Evolutionary conservation across 148 eudicot genomes (phyloP).

Genomic region (Dianthus caryophyllus): DNA sequence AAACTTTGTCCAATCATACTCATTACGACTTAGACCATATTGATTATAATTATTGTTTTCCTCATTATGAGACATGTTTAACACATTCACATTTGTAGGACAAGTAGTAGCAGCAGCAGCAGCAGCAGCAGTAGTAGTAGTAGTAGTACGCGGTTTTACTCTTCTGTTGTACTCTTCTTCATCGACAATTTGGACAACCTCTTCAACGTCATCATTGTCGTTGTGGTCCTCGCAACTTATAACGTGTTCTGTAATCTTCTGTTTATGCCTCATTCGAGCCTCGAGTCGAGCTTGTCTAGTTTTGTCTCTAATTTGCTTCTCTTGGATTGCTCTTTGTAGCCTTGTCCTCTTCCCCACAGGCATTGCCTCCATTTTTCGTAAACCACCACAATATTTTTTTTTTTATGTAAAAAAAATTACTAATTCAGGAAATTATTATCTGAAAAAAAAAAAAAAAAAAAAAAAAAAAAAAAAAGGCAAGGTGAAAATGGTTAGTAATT

Average conservation of each 20-base stretch:
- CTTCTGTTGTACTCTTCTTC: conserved; percentile 7
- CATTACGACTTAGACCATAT: not conserved
- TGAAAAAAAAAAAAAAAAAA: not conserved
- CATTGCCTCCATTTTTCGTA: conserved; percentile 9
- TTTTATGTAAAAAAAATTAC: not conserved
- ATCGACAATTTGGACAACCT: conserved; percentile 6
- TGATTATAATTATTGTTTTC: not conserved
- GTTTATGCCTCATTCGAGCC: conserved; percentile 13
- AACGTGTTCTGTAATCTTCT: not conserved
- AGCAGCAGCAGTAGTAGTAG: too few species aligned
- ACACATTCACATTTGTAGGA: not conserved
- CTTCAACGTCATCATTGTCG: conserved; percentile 4
- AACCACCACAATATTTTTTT: not conserved
- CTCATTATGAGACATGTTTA: not conserved
- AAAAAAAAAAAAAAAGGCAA: not conserved
- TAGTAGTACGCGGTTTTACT: too few species aligned
- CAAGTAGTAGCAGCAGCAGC: not conserved
- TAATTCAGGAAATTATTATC: too few species aligned
- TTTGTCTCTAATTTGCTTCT: not conserved
- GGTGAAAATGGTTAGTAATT: too few species aligned
- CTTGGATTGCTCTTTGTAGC: conserved; percentile 6
- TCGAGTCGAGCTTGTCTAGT: not conserved
- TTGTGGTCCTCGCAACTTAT: not conserved
- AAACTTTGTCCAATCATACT: not conserved
- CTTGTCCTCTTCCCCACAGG: conserved; percentile 23